phyloP scores from a whole-genome alignment of 257 asterid species.

The Thymus quinquecostatus region DNA sequence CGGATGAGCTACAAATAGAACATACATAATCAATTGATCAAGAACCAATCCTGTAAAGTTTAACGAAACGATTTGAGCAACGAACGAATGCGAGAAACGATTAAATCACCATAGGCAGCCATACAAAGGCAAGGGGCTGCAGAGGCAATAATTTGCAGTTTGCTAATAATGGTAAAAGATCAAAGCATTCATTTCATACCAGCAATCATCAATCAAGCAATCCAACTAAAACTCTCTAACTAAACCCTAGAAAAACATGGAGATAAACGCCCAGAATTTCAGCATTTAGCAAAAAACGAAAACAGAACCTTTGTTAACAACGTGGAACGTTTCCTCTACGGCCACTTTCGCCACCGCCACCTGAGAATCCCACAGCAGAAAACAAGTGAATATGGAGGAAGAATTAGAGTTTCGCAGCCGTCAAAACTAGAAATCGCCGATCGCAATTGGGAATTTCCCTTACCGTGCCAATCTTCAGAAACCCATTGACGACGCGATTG shows the following conservation, averaged over 20 bases:
- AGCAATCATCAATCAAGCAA: neutral
- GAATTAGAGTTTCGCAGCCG: no score
- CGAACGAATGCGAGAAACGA: no score
- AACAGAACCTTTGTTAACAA: conserved; percentile 56
- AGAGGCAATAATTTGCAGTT: neutral
- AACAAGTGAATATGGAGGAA: neutral
- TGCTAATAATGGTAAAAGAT: neutral
- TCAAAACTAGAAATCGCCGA: no score
- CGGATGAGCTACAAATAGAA: neutral
- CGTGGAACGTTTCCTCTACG: conserved; percentile 68
- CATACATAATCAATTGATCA: neutral
- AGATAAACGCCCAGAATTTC: neutral
- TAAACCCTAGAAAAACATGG: neutral
- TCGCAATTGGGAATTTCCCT: neutral
- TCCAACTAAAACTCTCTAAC: neutral
- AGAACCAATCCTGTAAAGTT: neutral
- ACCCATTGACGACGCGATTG: conserved; percentile 19
- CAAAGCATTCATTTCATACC: neutral
- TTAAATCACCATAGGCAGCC: no score
- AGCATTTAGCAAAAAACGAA: neutral
- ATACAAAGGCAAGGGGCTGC: no score
- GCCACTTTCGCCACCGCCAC: conserved; percentile 72
- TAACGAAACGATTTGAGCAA: no score
- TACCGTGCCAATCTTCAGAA: conserved; percentile 19
- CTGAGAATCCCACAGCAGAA: conserved; percentile 40